Base-by-base conservation (phyloP, 495 filamentous ascomycete genomes). In the Bombardia bombarda region DNA sequence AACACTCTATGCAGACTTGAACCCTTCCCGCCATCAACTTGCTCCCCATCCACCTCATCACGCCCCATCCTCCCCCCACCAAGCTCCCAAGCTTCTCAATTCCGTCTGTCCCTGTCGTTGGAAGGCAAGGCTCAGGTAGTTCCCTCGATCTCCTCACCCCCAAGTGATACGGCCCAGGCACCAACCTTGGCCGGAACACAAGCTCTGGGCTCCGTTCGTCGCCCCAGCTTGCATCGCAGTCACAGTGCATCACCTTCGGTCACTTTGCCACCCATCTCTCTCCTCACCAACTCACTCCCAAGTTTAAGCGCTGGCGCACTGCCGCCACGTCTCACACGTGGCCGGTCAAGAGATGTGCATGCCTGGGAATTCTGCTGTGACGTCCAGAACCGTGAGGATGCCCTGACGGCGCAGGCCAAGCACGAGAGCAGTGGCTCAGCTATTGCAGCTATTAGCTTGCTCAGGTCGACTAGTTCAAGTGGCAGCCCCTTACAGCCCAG, bases 361-460 rank as follows among this genome's bases (percentile, higher is more conserved):
- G 83, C 80, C 24, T 95, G 89, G 89, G 84, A 92, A 58, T 83
- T 83, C 46, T 82, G 79, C 63, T 84, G 82, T 56, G 85, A 87
- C 52, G 75, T 74, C 7, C 80, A 86, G 43, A 80, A 77, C 40
- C 75, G 80, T 10, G 54, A 63, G 40, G 81, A 83, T 57, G 78
- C 83, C 32, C 61, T 94, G 32, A 84, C 78, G 7, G 75, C 73
- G 4, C 82, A 83, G 46, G 81, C 83, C 9, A 77, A 88, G 66
- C 72, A 82, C 58, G 77, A 87, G 57, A 76, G 82, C 33, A 79
- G 68, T 34, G 83, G 79, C 10, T 87, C 84, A 4, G 83, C 84
- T 18, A 71, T 76, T 34, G 80, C 77, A 13, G 83, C 82, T 13
- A 88, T 90, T 26, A 77, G 67, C 46, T 65, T 90, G 20, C 68